Conservation (phyloP, 2,329 filamentous ascomycete genomes). For the Trichoderma simmonsii region DNA sequence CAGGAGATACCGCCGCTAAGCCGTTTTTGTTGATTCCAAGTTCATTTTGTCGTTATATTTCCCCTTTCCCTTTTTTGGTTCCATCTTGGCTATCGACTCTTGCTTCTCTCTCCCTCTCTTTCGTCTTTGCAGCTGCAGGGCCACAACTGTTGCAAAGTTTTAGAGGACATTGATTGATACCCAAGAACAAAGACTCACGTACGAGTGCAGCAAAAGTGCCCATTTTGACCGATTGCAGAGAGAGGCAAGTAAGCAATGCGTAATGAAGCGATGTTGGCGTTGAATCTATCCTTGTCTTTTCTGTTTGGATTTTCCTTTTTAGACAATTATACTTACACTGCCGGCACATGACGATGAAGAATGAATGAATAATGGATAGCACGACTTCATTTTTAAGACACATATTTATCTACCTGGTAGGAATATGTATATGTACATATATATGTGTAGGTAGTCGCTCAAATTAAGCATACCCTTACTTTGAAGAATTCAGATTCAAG, state of each 20-base stretch:
- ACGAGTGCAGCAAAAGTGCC: not conserved
- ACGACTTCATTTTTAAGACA: not conserved
- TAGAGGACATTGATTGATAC: not conserved
- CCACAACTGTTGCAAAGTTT: not conserved
- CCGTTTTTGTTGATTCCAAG: not conserved
- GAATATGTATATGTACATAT: not conserved
- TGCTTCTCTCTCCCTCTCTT: not conserved
- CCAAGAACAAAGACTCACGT: not conserved
- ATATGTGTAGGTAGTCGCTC: not conserved
- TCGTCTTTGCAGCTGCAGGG: not conserved
- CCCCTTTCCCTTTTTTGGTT: no score
- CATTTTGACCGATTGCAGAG: not conserved
- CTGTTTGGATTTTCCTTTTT: not conserved
- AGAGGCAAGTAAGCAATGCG: not conserved
- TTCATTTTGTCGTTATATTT: not conserved
- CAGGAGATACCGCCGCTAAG: slow-evolving; percentile 3
- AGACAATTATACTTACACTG: not conserved
- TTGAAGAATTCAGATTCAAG: not conserved
- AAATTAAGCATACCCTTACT: not conserved
- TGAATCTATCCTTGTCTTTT: no score
- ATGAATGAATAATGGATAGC: slow-evolving; percentile 3
- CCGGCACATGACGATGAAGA: not conserved
- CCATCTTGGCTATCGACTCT: not conserved
- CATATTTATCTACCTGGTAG: not conserved
- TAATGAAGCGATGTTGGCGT: not conserved